These are phyloP conservation scores for Eragrostis curvula DNA, from an alignment of 176 grass and related monocot genomes.

Conservation along the genomic window DNA sequence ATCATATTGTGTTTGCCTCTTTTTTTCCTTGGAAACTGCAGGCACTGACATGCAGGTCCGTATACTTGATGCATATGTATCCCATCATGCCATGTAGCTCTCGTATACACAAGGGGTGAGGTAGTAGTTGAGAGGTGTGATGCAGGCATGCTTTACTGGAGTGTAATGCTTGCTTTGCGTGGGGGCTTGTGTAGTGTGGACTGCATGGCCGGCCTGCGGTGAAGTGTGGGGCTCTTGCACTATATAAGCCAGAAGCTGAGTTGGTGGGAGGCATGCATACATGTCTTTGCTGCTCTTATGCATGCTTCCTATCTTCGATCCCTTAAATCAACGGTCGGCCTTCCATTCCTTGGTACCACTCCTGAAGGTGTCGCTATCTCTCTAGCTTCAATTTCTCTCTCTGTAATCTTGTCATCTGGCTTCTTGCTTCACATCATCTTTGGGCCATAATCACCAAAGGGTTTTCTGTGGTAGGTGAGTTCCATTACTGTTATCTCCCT, in stretches of 20 bases:
- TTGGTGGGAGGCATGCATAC: constrained; percentile 78
- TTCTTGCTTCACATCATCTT: constrained; percentile 42
- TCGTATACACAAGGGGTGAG: constrained; percentile 13
- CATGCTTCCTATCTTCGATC: constrained; percentile 50
- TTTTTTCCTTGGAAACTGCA: constrained; percentile 11
- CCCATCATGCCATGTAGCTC: constrained; percentile 2
- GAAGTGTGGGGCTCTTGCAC: constrained; percentile 57
- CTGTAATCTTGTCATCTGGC: constrained; percentile 42
- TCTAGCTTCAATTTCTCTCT: constrained; percentile 43
- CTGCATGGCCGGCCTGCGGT: constrained; percentile 56
- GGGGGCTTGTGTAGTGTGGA: not conserved
- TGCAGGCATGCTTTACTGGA: constrained; percentile 38
- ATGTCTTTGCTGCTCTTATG: constrained; percentile 37
- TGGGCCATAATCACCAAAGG: constrained; percentile 46
- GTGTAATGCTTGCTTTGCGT: constrained; percentile 35
- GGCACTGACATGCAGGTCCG: constrained; percentile 50
- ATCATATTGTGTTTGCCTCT: constrained; percentile 32
- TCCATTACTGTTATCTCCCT: constrained; percentile 49
- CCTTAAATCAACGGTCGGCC: constrained; percentile 62
- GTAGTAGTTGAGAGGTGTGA: constrained; percentile 40
- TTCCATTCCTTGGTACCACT: constrained; percentile 54
- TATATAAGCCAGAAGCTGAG: constrained; percentile 86
- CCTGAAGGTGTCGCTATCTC: constrained; percentile 49
- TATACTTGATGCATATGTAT: not conserved
- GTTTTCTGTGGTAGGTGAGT: constrained; percentile 52